Evolutionary conservation across 768 basidiomycete genomes (phyloP).

Genomic region (Chiua virens): DNA sequence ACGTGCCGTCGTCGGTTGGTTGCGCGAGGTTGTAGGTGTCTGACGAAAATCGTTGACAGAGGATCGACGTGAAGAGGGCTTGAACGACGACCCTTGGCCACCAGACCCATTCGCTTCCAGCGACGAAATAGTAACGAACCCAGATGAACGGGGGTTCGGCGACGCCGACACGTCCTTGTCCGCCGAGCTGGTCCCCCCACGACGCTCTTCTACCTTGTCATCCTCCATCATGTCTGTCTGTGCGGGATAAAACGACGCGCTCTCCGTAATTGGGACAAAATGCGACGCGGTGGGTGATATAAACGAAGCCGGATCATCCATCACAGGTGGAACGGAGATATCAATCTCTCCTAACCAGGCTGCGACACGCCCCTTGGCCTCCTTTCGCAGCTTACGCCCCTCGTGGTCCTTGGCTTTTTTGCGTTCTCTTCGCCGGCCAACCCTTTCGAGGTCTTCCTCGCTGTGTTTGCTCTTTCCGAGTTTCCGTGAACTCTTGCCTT

Average conservation of each 20-base stretch:
- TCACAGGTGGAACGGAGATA: slow-evolving; percentile 47
- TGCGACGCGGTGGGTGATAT: slow-evolving; percentile 34
- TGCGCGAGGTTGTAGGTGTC: slow-evolving; percentile 1
- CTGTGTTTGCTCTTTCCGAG: slow-evolving; percentile 26
- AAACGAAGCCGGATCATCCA: slow-evolving; percentile 37
- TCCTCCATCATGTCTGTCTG: slow-evolving; percentile 5
- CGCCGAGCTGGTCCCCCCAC: not conserved
- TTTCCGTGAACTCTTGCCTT: slow-evolving; percentile 23
- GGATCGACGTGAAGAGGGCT: slow-evolving; percentile 17
- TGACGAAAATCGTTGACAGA: slow-evolving; percentile 22
- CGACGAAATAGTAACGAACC: slow-evolving; percentile 66
- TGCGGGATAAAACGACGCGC: slow-evolving; percentile 20
- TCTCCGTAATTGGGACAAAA: slow-evolving; percentile 28
- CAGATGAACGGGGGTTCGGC: slow-evolving; percentile 75
- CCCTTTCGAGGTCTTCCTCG: slow-evolving; percentile 27
- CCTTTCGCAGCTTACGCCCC: slow-evolving; percentile 37
- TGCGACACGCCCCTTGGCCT: slow-evolving; percentile 71
- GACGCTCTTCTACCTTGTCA: slow-evolving; percentile 2
- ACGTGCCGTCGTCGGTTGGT: not conserved
- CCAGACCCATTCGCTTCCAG: slow-evolving; percentile 34
- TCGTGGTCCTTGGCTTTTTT: slow-evolving; percentile 37
- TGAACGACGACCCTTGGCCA: slow-evolving; percentile 6
- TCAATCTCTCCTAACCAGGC: slow-evolving; percentile 76
- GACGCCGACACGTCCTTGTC: slow-evolving; percentile 32
- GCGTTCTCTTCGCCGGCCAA: slow-evolving; percentile 25